Evolutionary conservation across 202 grass and related monocot species (phyloP).

Genomic region (Zoysia matrella): DNA sequence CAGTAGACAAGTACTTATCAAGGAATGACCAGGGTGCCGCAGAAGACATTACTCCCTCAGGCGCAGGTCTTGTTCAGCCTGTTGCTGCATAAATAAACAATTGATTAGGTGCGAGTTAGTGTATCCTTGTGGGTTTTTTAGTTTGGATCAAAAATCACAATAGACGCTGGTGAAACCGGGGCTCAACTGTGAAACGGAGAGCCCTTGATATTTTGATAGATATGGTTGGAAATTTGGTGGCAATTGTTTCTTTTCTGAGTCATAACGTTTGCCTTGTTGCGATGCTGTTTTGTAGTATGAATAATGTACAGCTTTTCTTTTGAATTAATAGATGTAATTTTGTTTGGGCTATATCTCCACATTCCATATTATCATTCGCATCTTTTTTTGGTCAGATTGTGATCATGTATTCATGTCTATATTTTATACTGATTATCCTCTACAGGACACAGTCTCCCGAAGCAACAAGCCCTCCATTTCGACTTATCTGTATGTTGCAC

Average conservation of each 20-base stretch:
- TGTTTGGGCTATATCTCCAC: neutral
- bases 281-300: conserved; percentile 46
- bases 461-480: too few species aligned
- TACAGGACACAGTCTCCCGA: too few species aligned
- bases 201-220: conserved; percentile 50
- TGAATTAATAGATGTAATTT: conserved; percentile 57
- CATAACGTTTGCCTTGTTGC: conserved; percentile 43
- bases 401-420: too few species aligned
- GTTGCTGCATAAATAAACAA: conserved; percentile 55
- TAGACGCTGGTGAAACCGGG: conserved; percentile 9
- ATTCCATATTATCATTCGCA: neutral
- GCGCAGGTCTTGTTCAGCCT: conserved; percentile 61
- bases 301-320: conserved; percentile 26
- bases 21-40: conserved; percentile 9
- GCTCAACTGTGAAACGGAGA: conserved; percentile 35
- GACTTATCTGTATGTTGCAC: too few species aligned
- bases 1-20: too few species aligned
- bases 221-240: conserved; percentile 55
- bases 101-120: conserved; percentile 34
- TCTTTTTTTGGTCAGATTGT: neutral
- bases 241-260: conserved; percentile 41
- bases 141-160: conserved; percentile 21
- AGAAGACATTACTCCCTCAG: conserved; percentile 27
- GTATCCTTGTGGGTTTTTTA: conserved; percentile 25
- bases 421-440: too few species aligned